A percentile compares a stretch with the other conserved stretches of the same genome.
Conservation (phyloP, 495 filamentous ascomycete genomes). For the Neurospora africana region DNA sequence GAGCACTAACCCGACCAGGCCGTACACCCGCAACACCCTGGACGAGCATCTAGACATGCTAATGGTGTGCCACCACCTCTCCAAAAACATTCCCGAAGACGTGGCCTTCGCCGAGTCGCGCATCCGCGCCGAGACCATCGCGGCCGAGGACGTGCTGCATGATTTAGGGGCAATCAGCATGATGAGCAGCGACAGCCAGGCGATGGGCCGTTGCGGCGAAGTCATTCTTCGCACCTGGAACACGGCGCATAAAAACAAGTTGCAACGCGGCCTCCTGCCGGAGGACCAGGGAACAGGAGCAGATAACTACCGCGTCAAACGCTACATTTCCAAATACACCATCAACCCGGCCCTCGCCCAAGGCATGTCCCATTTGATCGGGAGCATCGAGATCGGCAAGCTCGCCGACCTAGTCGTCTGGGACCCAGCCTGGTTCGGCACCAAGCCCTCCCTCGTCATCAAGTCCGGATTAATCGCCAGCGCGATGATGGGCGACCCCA, state of each 20-base stretch:
- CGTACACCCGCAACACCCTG: conserved; percentile 85
- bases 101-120: conserved; percentile 92
- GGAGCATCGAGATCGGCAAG: conserved; percentile 82
- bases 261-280: conserved; percentile 63
- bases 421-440: conserved; percentile 77
- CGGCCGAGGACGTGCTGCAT: conserved; percentile 93
- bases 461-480: conserved; percentile 87
- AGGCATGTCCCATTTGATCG: conserved; percentile 84
- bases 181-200: conserved; percentile 96
- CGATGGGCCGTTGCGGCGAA: conserved; percentile 95
- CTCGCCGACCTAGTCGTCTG: conserved; percentile 87
- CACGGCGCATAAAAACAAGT: conserved; percentile 96
- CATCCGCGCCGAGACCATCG: conserved; percentile 93
- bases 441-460: conserved; percentile 72
- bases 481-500: conserved; percentile 91
- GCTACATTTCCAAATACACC: conserved; percentile 95
- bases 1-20: conserved; percentile 87
- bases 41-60: conserved; percentile 98
- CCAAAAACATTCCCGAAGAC: conserved; percentile 87
- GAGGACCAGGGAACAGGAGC: conserved; percentile 75
- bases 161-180: conserved; percentile 94
- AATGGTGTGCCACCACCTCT: conserved; percentile 96
- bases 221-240: conserved; percentile 95
- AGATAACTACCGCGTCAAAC: conserved; percentile 88
- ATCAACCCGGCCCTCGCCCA: conserved; percentile 93